Evolutionary conservation across 2,329 filamentous ascomycete genomes (phyloP).

Genomic region (Colletotrichum tropicale): DNA sequence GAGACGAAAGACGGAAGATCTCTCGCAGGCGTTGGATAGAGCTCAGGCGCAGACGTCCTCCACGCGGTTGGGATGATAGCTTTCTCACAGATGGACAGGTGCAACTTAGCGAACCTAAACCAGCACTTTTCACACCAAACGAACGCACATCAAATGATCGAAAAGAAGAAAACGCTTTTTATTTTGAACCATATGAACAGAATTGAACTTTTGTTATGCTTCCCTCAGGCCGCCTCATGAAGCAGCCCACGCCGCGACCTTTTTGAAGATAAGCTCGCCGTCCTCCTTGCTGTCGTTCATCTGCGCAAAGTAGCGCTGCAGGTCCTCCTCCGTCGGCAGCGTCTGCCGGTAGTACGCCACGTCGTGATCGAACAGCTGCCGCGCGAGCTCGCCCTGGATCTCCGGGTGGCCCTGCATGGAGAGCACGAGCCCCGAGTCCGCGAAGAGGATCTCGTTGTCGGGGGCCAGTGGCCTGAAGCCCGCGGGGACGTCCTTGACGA

Average conservation of each 20-base stretch:
- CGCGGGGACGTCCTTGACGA: background rate
- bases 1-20: background rate
- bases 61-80: background rate
- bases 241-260: background rate
- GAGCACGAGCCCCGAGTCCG: slow-evolving; percentile 6
- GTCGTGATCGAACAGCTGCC: slow-evolving; percentile 6
- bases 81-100: background rate
- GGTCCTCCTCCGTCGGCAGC: background rate
- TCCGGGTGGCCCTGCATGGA: slow-evolving; percentile 14
- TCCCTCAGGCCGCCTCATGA: background rate
- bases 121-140: accelerated
- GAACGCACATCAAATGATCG: background rate
- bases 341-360: slow-evolving; percentile 3
- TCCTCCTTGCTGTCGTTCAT: slow-evolving; percentile 6
- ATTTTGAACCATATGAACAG: background rate
- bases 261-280: background rate
- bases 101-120: background rate
- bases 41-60: background rate
- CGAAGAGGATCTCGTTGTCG: background rate
- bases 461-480: slow-evolving; percentile 1
- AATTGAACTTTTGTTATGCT: background rate
- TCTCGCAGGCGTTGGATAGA: background rate
- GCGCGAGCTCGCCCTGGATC: slow-evolving; percentile 10
- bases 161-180: background rate
- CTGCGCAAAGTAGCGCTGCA: slow-evolving; percentile 4